Percentiles rank a stretch among this genome's conserved stretches.
phyloP scores from a whole-genome alignment of 1,139 yeast genomes.

The Hanseniaspora uvarum region DNA sequence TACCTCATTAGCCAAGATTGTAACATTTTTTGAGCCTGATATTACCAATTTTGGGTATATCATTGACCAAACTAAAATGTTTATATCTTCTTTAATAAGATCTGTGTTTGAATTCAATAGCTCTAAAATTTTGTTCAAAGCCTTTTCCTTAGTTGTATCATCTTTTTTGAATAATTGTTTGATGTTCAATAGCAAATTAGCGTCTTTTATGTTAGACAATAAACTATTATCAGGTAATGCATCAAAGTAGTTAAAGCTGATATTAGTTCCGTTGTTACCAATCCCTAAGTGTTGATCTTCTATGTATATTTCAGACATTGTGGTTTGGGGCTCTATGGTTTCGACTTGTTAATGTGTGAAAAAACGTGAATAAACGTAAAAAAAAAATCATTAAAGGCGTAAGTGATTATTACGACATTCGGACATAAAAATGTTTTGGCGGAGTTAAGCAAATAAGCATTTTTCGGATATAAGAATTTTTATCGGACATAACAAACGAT shows the following conservation, averaged over 20 bases:
- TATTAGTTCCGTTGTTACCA: conserved; percentile 48
- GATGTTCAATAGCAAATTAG: conserved; percentile 56
- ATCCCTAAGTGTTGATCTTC: conserved; percentile 27
- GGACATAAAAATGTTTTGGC: too few relatives aligned
- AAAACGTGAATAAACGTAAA: not conserved
- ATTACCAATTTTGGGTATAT: conserved; percentile 67
- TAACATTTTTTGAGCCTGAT: conserved; percentile 56
- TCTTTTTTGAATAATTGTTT: conserved; percentile 71
- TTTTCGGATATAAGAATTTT: too few relatives aligned
- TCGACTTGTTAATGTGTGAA: not conserved
- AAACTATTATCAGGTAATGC: conserved; percentile 62
- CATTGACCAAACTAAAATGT: conserved; percentile 64
- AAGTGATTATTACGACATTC: too few relatives aligned
- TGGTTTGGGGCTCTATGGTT: not conserved
- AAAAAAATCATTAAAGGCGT: not conserved
- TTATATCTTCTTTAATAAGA: conserved; percentile 35
- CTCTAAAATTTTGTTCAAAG: conserved; percentile 46
- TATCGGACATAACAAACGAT: too few relatives aligned
- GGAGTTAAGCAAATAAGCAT: too few relatives aligned
- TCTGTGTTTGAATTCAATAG: conserved; percentile 30
- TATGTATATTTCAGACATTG: not conserved
- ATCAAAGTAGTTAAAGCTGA: conserved; percentile 64
- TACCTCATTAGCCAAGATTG: conserved; percentile 51
- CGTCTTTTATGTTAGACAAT: conserved; percentile 37
- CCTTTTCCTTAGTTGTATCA: conserved; percentile 72